Percentiles rank a stretch among this genome's conserved stretches.
These are phyloP conservation scores for Geotrichum europaeum DNA, from an alignment of 1,139 yeast species.

Conservation along the genomic window DNA sequence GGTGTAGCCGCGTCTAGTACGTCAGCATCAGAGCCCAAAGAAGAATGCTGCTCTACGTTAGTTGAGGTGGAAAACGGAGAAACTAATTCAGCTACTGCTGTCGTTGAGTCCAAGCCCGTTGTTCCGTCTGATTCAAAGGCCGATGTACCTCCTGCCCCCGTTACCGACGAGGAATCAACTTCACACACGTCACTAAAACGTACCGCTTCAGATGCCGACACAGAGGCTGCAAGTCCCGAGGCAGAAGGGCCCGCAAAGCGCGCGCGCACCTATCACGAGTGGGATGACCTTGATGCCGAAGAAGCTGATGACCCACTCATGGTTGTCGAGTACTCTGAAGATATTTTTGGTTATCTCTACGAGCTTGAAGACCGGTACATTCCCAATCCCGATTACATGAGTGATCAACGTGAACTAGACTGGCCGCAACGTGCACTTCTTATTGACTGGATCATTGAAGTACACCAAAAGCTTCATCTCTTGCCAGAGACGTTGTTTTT, in stretches of 20 bases:
- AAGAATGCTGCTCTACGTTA: not conserved
- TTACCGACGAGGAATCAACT: not conserved
- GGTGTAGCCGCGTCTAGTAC: not conserved
- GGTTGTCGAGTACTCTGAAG: slow-evolving; percentile 90
- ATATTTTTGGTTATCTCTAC: slow-evolving; percentile 75
- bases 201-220: not conserved
- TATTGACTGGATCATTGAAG: slow-evolving; percentile 93
- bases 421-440: slow-evolving; percentile 85
- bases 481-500: slow-evolving; percentile 86
- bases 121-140: not conserved
- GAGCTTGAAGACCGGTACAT: slow-evolving; percentile 68
- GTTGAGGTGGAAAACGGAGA: not conserved
- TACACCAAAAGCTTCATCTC: slow-evolving; percentile 78
- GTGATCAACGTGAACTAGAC: slow-evolving; percentile 66
- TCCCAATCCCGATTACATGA: slow-evolving; percentile 71
- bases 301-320: slow-evolving; percentile 88
- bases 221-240: not conserved
- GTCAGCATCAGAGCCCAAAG: not conserved
- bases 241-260: not conserved
- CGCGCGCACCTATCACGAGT: slow-evolving; percentile 34
- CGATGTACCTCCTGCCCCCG: not conserved
- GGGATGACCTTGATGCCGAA: slow-evolving; percentile 92
- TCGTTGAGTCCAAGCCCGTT: not conserved
- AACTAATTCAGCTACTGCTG: not conserved
- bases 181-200: not conserved